Base-by-base conservation (phyloP, 345 rosid species). In the Passiflora organensis region DNA sequence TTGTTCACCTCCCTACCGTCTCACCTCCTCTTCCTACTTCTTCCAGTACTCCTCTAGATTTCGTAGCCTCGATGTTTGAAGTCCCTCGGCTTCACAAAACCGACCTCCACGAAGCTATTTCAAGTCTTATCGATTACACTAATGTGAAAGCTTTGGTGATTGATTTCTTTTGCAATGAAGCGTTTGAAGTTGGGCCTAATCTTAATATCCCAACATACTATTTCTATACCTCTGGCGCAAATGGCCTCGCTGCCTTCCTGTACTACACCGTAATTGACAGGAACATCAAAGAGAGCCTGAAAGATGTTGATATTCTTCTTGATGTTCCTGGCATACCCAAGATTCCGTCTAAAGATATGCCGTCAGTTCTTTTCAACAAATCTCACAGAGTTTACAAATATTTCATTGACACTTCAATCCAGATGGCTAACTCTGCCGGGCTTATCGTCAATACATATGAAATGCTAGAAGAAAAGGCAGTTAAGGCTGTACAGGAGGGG, bases 91-190 rank as follows among this genome's bases (percentile, higher is more conserved):
- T 62, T 38, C 72, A 66, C 65, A 81, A 74, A 58, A 77, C 78
- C 0, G 60, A 66, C 46, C 67, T 81, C 55, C 79, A 54, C 59
- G 47, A 54, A 1, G 43, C 84, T 20, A 77, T 86, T 6, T 20
- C 55, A 15, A 43, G 73, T 43, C 58, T 83, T 61, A 70, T 76
- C 28, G 44, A 53, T 2, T 49, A 46, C n/a, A 63, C 55, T 50
- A 49, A 58, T 42, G 28, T 81, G 24, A 50, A 55, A 0, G 75
- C 78, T 38, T 47, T 85, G 17, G 16, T 80, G 43, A 55, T 73
- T 2, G 86, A 86, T 50, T 69, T 76, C 55, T 86, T 80, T 59
- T 76, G 84, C 79, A 32, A 47, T 12, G 18, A 59, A 2, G 82
- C 72, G 4, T 25, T 65, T 4, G 43, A 64, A 4, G 38, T 80